Percentiles rank a stretch among this genome's conserved stretches.
These are phyloP conservation scores for Leucocoprinus birnbaumii DNA, from an alignment of 768 basidiomycete genomes.

Conservation along the genomic window DNA sequence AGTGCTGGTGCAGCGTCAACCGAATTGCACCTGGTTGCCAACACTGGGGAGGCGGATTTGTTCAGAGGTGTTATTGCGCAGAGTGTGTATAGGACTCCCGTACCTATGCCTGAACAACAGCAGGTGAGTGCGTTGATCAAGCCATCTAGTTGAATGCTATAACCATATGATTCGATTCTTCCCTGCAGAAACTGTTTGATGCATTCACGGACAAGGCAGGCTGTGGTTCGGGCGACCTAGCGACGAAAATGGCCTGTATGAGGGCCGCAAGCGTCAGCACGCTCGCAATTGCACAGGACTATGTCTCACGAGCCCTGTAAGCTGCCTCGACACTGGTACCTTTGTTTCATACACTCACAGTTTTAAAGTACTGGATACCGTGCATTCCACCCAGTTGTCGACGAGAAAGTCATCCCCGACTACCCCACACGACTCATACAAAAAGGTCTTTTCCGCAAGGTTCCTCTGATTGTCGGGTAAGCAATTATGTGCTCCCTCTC, in stretches of 20 bases:
- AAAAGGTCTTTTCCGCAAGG: constrained; percentile 42
- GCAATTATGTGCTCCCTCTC: constrained; percentile 3
- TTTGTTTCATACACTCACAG: not conserved
- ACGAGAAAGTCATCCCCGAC: constrained; percentile 48
- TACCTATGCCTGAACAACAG: constrained; percentile 48
- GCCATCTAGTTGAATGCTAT: no score
- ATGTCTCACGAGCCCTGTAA: constrained; percentile 39
- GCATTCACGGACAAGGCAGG: constrained; percentile 48
- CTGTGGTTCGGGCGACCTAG: constrained; percentile 37
- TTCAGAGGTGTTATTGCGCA: constrained; percentile 26
- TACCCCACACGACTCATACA: constrained; percentile 45
- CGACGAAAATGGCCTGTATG: constrained; percentile 42
- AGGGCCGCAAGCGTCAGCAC: constrained; percentile 48
- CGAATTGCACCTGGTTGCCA: no score
- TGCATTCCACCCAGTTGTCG: constrained; percentile 51
- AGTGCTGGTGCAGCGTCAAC: no score
- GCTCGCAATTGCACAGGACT: constrained; percentile 54
- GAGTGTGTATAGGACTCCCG: constrained; percentile 50
- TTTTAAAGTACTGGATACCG: constrained; percentile 37
- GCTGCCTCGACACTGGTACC: not conserved
- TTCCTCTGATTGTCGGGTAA: constrained; percentile 60
- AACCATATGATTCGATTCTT: no score
- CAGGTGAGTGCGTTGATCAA: constrained; percentile 32
- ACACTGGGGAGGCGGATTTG: no score
- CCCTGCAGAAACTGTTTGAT: constrained; percentile 46